A percentile compares a stretch with the other conserved stretches of the same genome.
Evolutionary conservation across 176 grass and related monocot species (phyloP).

Genomic region (Eleusine coracana): DNA sequence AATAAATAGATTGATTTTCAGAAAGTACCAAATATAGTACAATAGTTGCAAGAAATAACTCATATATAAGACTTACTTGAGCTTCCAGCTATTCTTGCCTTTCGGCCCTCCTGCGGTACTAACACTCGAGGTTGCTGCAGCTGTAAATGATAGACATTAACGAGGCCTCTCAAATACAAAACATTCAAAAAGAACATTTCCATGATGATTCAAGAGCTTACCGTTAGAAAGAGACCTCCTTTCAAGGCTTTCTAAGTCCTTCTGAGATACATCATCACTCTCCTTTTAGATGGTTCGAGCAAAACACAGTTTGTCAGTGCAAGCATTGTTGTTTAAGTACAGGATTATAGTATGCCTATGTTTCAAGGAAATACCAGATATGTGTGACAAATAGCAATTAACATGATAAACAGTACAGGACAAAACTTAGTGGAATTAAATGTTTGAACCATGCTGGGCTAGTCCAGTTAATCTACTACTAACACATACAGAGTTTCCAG

Average conservation of each 20-base stretch:
- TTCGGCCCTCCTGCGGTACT: constrained; percentile 37
- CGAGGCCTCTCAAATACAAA: not conserved
- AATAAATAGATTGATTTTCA: constrained; percentile 19
- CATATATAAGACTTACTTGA: constrained; percentile 62
- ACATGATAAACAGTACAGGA: not conserved
- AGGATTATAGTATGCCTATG: not conserved
- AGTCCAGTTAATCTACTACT: not conserved
- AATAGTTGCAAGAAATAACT: constrained; percentile 21
- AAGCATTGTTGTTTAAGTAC: constrained; percentile 15
- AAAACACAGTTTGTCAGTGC: constrained; percentile 15
- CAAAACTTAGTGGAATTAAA: not conserved
- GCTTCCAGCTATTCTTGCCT: constrained; percentile 79
- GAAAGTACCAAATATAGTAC: constrained; percentile 18
- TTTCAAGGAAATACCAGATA: not conserved
- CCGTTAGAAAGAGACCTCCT: constrained; percentile 57
- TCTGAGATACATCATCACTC: constrained; percentile 46
- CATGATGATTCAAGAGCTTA: constrained; percentile 51
- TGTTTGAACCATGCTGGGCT: not conserved
- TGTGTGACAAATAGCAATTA: not conserved
- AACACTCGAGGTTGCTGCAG: constrained; percentile 32
- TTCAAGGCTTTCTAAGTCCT: constrained; percentile 68
- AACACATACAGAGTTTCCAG: not conserved
- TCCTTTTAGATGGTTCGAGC: constrained; percentile 43
- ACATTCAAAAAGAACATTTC: constrained; percentile 6
- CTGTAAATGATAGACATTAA: constrained; percentile 33